Evolutionary conservation across 1,284 basidiomycete genomes (phyloP).

Genomic region (Microbotryomycetes sp.): DNA sequence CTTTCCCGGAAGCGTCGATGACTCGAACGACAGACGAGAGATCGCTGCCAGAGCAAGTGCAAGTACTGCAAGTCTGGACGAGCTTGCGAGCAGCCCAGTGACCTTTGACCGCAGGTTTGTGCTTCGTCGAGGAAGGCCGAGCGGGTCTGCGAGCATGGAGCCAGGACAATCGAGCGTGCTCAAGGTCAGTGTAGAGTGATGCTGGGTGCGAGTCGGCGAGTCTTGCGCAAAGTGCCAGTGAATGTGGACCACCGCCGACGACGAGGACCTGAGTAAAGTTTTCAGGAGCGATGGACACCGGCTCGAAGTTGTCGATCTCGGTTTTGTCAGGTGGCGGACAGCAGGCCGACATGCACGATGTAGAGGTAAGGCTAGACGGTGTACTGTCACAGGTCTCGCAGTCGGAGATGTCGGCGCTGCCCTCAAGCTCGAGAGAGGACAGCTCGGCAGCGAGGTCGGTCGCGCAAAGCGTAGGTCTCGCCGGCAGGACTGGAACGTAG

Average conservation of each 20-base stretch:
- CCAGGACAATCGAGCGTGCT: constrained; percentile 36
- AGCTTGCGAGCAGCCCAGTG: constrained; percentile 17
- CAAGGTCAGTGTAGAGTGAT: constrained; percentile 37
- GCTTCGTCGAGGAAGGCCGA: background rate
- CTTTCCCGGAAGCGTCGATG: constrained; percentile 22
- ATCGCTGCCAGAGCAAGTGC: background rate
- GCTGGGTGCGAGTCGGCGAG: constrained; percentile 33
- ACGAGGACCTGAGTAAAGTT: constrained; percentile 18
- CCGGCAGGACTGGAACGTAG: no score
- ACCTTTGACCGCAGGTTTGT: constrained; percentile 4
- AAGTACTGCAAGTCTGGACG: constrained; percentile 2
- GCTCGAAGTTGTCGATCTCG: background rate
- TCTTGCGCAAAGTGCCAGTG: constrained; percentile 32
- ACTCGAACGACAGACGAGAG: constrained; percentile 15
- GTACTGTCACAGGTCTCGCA: background rate
- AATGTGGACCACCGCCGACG: constrained; percentile 36
- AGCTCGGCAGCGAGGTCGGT: no score
- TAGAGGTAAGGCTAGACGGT: background rate
- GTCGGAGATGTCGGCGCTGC: background rate
- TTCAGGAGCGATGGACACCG: background rate
- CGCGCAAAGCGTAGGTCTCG: no score
- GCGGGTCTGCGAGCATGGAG: constrained; percentile 3
- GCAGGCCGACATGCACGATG: background rate
- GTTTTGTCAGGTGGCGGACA: background rate
- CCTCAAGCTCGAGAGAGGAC: background rate